Base-by-base conservation (phyloP, 2,329 filamentous ascomycete genomes). In the Westerdykella aurantiaca region DNA sequence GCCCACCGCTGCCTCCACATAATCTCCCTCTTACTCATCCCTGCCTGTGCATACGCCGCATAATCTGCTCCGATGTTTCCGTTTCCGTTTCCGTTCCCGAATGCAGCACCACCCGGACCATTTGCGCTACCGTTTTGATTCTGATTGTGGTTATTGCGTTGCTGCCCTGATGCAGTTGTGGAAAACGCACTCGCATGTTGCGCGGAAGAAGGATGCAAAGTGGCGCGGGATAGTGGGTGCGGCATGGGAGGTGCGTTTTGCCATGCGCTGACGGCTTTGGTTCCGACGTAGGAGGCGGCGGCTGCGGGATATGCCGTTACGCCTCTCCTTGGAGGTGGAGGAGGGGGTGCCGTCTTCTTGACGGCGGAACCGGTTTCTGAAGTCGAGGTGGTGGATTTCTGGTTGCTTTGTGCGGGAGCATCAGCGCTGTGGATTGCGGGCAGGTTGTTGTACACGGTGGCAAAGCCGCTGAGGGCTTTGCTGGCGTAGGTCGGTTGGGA, bases 1-100 rank as follows among this genome's bases (percentile, higher is more conserved):
- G 76, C 76, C 69, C 86, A 79, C 34, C 87, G 71, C 44, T 82
- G 76, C 48, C 76, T 73, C 87, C 86, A 93, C 38, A 88, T 59
- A 47, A 84, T 82, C 43, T 88, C 72, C 51, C 86, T 84, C 69
- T 85, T 88, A 63, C 80, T 87, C 39, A 70, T 57, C 39, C 58
- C 57, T 31, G 41, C 42, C 2, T 38, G 38, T 10, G 31, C 44
- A 21, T 56, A 45, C 18, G 51, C 43, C 10, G 38, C 42, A 34
- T 39, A n/a, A 35, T 35, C 33, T 12, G 33, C 16, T 29, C 25
- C 25, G 2, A 29, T 29, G 11, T 29, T 29, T 3, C 37, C 16
- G 1, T 54, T 55, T 2, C 60, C 16, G 1, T 54, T 55, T 2
- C 60, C 37, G 3, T 60, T 61, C 11, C 58, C 60, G 1, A n/a